Base-by-base conservation (phyloP, 2,329 filamentous ascomycete species). In the Diaporthe amygdali region DNA sequence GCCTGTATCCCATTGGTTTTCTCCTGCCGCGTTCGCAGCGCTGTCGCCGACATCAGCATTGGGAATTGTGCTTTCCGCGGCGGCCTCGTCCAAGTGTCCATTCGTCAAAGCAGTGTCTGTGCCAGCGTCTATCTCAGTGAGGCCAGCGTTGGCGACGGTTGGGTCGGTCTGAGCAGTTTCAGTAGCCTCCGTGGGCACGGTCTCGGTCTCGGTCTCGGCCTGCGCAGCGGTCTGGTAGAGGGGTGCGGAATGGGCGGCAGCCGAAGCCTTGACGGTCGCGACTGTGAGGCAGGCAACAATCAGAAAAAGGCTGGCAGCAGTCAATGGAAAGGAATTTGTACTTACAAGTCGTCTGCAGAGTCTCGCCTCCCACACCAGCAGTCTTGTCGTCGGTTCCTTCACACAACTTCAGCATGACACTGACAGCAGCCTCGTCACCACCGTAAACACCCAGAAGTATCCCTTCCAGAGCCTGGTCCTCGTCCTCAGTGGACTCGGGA, bases 401-500 rank as follows among this genome's bases (percentile, higher is more conserved):
- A 69, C 95, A 92, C 71, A 97, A 86, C 84, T 93, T 95, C 78
- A 94, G 82, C 83, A 94, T 94, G 70, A 92, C 90, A 68, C 89
- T 84, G 30, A 96, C 93, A 64, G 93, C 94, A 75, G 85, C 87
- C 74, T 93, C 89, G 77, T 96, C 93, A 56, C 94, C 94, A 55
- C 90, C 90, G 82, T 97, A 96, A 39, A 96, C 92, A 72, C 92
- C 88, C 56, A 95, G 86, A 71, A 97, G 86, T 41, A 94, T 91
- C 66, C 93, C 93, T 82, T 97, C 94, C 72, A 96, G 91, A 44
- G 93, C 94, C 81, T 91, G 90, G 81, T 91, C 94, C 84, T 96
- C 93, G 70, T 95, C 93, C 6, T 87, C 81, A 49, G 85, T 82
- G 59, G 89, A 87, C 76, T 93, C 88, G 68, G 85, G 88, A 74